Base-by-base conservation (phyloP, 2,329 filamentous ascomycete genomes). In the Penicillium sp. region DNA sequence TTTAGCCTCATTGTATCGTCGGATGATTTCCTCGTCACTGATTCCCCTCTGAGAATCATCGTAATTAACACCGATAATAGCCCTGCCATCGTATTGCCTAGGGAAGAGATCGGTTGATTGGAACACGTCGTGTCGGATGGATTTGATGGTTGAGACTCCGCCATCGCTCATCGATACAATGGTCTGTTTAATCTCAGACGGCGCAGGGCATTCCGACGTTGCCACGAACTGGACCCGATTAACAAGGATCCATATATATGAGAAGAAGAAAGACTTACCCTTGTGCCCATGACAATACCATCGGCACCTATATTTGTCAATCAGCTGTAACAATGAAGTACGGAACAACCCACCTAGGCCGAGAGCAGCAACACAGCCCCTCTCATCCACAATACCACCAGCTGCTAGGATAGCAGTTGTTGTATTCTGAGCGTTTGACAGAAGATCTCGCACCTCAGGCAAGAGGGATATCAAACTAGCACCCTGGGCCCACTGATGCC, bases 321-420 rank as follows among this genome's bases (percentile, higher is more conserved):
- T 19, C 11, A 31, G 76, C 76, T 6, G 71, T 71, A 14, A 71
- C 77, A 42, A 16, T 11, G 10, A 51, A 19, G 17, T 14, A 30
- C 6, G 50, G 26, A 38, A 36, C 7, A n/a, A 37, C 46, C 26
- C 45, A 80, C 83, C 84, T 10, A 87, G 70, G 1, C 78, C 73
- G 57, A 87, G 58, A 2, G 81, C 80, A 2, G 84, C 84, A 2
- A 82, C 80, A 1, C 80, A 80, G 0, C 82, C 81, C 36, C 82
- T 75, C 1, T 79, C 79, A 54, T 86, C 80, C 6, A 77, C 77
- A 51, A 88, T 83, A 0, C 85, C 85, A 2, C 85, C 85, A 4
- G 85, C 82, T 5, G 83, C 85, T 4, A 86, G 65, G 0, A 87
- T 64, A 4, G 66, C 72, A 16, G 78, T 61, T 1, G 70, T 64